Conservation (phyloP, 2,329 filamentous ascomycete genomes). For the Calonectria henricotiae region DNA sequence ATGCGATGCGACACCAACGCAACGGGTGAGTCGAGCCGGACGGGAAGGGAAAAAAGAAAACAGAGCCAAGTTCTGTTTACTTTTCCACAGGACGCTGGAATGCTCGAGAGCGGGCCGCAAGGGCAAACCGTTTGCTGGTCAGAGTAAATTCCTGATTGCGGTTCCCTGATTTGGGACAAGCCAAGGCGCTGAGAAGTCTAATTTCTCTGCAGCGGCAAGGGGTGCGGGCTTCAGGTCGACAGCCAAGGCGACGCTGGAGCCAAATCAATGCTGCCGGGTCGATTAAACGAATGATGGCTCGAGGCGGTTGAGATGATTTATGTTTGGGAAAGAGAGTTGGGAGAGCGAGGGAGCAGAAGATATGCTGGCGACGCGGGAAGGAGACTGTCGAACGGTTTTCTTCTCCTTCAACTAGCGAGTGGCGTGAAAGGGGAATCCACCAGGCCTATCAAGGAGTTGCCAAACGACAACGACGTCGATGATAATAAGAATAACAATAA, state of each 20-base stretch:
- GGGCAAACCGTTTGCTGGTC: slow-evolving; percentile 21
- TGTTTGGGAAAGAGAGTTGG: slow-evolving; percentile 16
- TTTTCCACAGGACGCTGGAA: slow-evolving; percentile 17
- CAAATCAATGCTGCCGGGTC: slow-evolving; percentile 13
- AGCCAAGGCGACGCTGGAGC: neutral
- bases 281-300: slow-evolving; percentile 13
- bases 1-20: slow-evolving; percentile 11
- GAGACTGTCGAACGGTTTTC: slow-evolving; percentile 13
- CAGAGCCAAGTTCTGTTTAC: slow-evolving; percentile 27
- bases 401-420: slow-evolving; percentile 19
- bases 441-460: neutral
- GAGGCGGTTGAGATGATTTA: slow-evolving; percentile 4
- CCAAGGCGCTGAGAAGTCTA: slow-evolving; percentile 21
- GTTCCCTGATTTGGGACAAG: slow-evolving; percentile 8
- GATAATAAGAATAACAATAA: neutral
- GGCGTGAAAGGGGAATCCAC: slow-evolving; percentile 16
- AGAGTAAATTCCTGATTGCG: slow-evolving; percentile 16
- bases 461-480: neutral
- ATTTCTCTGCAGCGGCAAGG: slow-evolving; percentile 13
- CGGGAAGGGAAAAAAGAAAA: slow-evolving; percentile 18
- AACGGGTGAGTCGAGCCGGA: slow-evolving; percentile 14
- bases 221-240: slow-evolving; percentile 21
- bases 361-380: slow-evolving; percentile 15
- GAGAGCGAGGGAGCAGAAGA: neutral
- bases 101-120: slow-evolving; percentile 45